Evolutionary conservation across 768 basidiomycete genomes (phyloP).

Genomic region (Myochromella boudieri): DNA sequence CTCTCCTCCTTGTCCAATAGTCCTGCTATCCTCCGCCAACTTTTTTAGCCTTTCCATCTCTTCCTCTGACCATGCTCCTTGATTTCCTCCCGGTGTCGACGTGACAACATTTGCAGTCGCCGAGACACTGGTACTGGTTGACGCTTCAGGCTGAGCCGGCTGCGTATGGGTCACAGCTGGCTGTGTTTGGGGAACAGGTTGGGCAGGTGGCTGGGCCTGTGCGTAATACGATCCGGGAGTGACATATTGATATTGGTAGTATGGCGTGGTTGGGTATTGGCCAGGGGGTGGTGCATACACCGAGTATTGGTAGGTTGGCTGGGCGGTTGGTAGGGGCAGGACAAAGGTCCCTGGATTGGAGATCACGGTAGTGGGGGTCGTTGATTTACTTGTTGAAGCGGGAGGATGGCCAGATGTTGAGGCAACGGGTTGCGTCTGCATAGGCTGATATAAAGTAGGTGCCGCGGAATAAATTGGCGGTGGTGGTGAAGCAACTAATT

Average conservation of each 20-base stretch:
- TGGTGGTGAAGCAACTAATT: slow-evolving; percentile 65
- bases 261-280: slow-evolving; percentile 61
- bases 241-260: slow-evolving; percentile 52
- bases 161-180: slow-evolving; percentile 14
- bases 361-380: slow-evolving; percentile 51
- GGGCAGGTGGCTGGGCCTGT: slow-evolving; percentile 19
- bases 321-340: slow-evolving; percentile 54
- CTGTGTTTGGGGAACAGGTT: not conserved
- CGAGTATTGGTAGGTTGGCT: slow-evolving; percentile 48
- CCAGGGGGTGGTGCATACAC: slow-evolving; percentile 34
- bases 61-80: slow-evolving; percentile 78
- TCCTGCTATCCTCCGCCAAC: slow-evolving; percentile 67
- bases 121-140: slow-evolving; percentile 23
- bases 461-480: slow-evolving; percentile 54
- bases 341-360: slow-evolving; percentile 75
- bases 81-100: slow-evolving; percentile 42
- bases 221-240: slow-evolving; percentile 22
- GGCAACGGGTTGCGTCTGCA: slow-evolving; percentile 23
- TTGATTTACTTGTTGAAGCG: slow-evolving; percentile 28
- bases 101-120: slow-evolving; percentile 17
- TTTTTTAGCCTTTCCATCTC: slow-evolving; percentile 69
- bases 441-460: slow-evolving; percentile 41
- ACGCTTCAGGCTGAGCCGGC: slow-evolving; percentile 18
- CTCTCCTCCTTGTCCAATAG: slow-evolving; percentile 47
- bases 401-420: slow-evolving; percentile 27